phyloP scores from a whole-genome alignment of 2,329 filamentous ascomycete species.

The Penicillium verrucosum region DNA sequence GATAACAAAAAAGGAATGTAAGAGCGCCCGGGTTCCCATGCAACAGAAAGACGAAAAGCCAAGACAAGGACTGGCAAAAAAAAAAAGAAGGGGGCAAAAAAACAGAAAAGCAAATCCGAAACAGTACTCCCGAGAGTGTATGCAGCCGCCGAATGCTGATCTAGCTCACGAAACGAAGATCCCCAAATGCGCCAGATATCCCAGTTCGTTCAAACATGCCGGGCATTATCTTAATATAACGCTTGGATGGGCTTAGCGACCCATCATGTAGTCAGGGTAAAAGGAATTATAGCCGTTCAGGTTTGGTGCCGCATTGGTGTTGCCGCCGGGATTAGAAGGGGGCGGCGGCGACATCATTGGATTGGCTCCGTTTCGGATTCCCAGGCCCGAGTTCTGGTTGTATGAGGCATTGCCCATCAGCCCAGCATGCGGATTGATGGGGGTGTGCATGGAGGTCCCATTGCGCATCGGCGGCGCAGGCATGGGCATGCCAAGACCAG shows the following conservation, averaged over 20 bases:
- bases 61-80: slow-evolving; percentile 19
- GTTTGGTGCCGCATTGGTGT: slow-evolving; percentile 29
- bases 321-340: slow-evolving; percentile 28
- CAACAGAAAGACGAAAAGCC: slow-evolving; percentile 23
- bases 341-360: slow-evolving; percentile 32
- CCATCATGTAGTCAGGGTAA: slow-evolving; percentile 51
- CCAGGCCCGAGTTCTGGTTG: slow-evolving; percentile 38
- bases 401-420: slow-evolving; percentile 33
- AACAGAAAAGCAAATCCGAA: slow-evolving; percentile 28
- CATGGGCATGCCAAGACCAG: slow-evolving; percentile 57
- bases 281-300: slow-evolving; percentile 37
- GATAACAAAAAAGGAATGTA: slow-evolving; percentile 26
- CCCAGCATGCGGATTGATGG: slow-evolving; percentile 28
- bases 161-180: slow-evolving; percentile 39
- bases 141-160: slow-evolving; percentile 43
- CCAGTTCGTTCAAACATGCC: slow-evolving; percentile 43
- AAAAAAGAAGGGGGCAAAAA: slow-evolving; percentile 14
- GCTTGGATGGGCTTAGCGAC: slow-evolving; percentile 35
- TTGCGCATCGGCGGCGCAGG: slow-evolving; percentile 26
- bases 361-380: slow-evolving; percentile 37
- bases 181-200: slow-evolving; percentile 41
- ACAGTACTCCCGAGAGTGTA: slow-evolving; percentile 37
- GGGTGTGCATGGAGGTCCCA: slow-evolving; percentile 32
- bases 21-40: slow-evolving; percentile 35
- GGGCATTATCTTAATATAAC: slow-evolving; percentile 38